Base-by-base conservation (phyloP, 2,329 filamentous ascomycete genomes). In the Diaporthe velutina region DNA sequence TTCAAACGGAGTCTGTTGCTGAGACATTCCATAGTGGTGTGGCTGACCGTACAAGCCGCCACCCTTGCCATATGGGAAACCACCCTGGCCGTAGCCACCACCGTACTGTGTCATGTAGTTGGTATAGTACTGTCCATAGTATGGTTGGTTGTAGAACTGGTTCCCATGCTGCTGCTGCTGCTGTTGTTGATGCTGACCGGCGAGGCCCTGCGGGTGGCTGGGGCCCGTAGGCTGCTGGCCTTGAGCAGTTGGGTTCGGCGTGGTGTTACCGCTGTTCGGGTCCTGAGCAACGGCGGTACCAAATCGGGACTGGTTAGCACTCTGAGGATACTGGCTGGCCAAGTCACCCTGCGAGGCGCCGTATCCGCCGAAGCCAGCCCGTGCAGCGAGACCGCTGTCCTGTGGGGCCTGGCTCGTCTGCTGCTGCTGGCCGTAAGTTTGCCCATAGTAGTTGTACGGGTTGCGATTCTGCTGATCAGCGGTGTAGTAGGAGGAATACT, bases 191-290 rank as follows among this genome's bases (percentile, higher is more conserved):
- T 82, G 79, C 67, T 72, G 70, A 75, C 85, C 84, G 61, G 81
- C 78, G 72, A 83, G 83, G 3, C 83, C 81, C 76, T 86, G 85
- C 2, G 82, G 80, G 76, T 84, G 84, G 71, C 74, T 77, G 42
- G 80, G 77, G 73, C 75, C 76, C 78, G 81, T 52, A 73, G 81
- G 78, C 78, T 80, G 76, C 79, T 90, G 89, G 61, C 85, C 85
- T 80, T 90, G 89, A 15, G 86, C 85, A 54, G 93, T 89, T 38
- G 96, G 95, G 85, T 97, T 97, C 48, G 96, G 96, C 3, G 96
- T 98, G 80, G 93, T 96, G 83, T 97, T 93, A 58, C 95, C 96
- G 82, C 95, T 98, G 86, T 93, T 95, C 80, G 95, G 94, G 76
- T 90, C 90, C 73, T 98, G 95, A 77, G 91, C 88, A 75, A 88